phyloP scores from a whole-genome alignment of 1,284 basidiomycete genomes.

The Tremellales sp. region DNA sequence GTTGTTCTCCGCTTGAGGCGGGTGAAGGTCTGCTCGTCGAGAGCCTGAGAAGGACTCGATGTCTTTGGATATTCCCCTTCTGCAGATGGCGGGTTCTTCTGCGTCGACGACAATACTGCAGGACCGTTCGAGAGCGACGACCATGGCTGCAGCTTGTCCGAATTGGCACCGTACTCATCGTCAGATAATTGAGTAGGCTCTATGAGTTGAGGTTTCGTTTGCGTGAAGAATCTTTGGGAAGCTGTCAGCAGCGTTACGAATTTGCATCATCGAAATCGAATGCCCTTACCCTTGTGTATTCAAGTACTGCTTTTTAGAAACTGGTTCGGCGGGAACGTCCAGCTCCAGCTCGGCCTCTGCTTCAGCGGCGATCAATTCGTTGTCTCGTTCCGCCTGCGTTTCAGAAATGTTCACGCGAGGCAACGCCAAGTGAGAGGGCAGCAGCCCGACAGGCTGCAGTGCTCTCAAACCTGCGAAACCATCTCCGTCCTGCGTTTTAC shows the following conservation, averaged over 20 bases:
- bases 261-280: neutral
- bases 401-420: constrained; percentile 35
- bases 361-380: constrained; percentile 38
- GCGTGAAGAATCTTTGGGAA: constrained; percentile 38
- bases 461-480: constrained; percentile 32
- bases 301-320: constrained; percentile 30
- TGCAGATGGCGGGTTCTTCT: neutral
- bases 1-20: constrained; percentile 22
- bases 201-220: constrained; percentile 30
- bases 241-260: neutral
- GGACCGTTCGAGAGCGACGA: no score
- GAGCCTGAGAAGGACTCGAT: constrained; percentile 4
- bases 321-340: constrained; percentile 6
- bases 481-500: constrained; percentile 13
- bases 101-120: neutral
- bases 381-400: constrained; percentile 38
- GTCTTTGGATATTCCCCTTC: neutral
- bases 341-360: constrained; percentile 23
- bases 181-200: constrained; percentile 10
- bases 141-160: no score
- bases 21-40: constrained; percentile 10
- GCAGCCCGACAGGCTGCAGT: constrained; percentile 14
- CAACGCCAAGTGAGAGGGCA: constrained; percentile 27
- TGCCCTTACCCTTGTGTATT: constrained; percentile 38
- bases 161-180: constrained; percentile 7